phyloP scores from a whole-genome alignment of 2,329 filamentous ascomycete species.

The Graphilbum fragrans region DNA sequence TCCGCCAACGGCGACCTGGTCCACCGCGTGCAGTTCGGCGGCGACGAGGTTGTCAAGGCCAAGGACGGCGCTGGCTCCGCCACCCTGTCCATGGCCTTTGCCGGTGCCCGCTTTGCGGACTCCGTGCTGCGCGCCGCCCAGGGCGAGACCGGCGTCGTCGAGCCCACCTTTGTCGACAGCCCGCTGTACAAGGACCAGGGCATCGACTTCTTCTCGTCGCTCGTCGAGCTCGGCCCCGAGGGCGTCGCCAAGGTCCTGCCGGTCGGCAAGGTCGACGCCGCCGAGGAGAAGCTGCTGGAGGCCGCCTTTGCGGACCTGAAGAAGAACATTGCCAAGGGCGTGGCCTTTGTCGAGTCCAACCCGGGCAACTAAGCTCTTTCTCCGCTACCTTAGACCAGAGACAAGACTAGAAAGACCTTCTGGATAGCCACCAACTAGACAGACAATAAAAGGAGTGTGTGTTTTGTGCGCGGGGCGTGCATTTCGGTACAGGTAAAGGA shows the following conservation, averaged over 20 bases:
- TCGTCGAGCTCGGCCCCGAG: slow-evolving; percentile 90
- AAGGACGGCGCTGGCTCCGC: slow-evolving; percentile 96
- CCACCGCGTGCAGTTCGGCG: slow-evolving; percentile 95
- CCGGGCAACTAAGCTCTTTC: slow-evolving; percentile 40
- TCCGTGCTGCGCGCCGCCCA: slow-evolving; percentile 83
- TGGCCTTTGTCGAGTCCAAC: slow-evolving; percentile 46
- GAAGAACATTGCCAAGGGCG: slow-evolving; percentile 93
- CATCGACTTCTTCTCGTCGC: slow-evolving; percentile 91
- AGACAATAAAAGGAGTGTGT: too few species aligned
- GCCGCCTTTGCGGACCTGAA: slow-evolving; percentile 73
- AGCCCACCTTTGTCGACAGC: slow-evolving; percentile 95
- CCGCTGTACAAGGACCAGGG: slow-evolving; percentile 98
- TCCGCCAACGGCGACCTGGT: slow-evolving; percentile 68
- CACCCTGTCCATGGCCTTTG: slow-evolving; percentile 98
- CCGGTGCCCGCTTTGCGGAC: slow-evolving; percentile 75
- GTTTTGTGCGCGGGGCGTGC: too few species aligned
- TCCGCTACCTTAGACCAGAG: background rate
- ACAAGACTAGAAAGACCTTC: background rate
- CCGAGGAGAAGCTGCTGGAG: slow-evolving; percentile 84
- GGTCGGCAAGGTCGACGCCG: slow-evolving; percentile 70
- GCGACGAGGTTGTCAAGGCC: slow-evolving; percentile 97
- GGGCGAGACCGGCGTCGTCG: slow-evolving; percentile 87
- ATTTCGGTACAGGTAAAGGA: too few species aligned
- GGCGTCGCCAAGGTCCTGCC: slow-evolving; percentile 90
- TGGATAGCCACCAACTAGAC: too few species aligned